Evolutionary conservation across 192 early-diverging fungal genomes (phyloP).

Genomic region (Backusella australiensis): DNA sequence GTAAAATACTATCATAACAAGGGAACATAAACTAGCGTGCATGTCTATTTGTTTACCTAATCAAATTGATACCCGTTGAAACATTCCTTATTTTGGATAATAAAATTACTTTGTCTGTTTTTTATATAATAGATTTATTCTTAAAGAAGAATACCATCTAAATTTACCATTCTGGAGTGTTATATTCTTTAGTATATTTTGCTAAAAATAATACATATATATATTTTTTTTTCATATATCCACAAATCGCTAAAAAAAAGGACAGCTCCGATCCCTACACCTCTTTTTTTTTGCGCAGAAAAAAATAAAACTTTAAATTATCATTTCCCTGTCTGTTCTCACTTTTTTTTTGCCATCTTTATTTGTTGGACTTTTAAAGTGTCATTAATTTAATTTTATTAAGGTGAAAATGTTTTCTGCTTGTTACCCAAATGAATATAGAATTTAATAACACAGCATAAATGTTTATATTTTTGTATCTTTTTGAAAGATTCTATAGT

Average conservation of each 20-base stretch:
- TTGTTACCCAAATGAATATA: background rate
- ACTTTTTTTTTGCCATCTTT: too few species aligned
- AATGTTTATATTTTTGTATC: background rate
- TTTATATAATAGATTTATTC: background rate
- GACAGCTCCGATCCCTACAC: background rate
- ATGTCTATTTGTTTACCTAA: background rate
- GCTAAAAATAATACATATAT: background rate
- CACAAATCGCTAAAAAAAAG: background rate
- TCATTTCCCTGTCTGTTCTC: too few species aligned
- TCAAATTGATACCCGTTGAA: background rate
- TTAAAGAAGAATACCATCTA: background rate
- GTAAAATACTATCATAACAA: background rate
- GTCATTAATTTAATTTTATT: background rate
- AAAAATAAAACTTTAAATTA: background rate
- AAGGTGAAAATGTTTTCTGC: background rate
- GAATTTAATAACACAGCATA: background rate
- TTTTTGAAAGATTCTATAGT: background rate
- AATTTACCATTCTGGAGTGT: background rate
- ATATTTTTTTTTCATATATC: background rate
- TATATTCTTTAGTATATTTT: background rate
- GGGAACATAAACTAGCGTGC: too few species aligned
- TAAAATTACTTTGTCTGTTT: background rate
- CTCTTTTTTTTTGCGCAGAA: background rate
- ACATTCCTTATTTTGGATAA: constrained; percentile 2
- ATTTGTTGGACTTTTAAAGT: background rate